phyloP scores from a whole-genome alignment of 108 stramenopile species.

The Mayamaea pseudoterrestris region DNA sequence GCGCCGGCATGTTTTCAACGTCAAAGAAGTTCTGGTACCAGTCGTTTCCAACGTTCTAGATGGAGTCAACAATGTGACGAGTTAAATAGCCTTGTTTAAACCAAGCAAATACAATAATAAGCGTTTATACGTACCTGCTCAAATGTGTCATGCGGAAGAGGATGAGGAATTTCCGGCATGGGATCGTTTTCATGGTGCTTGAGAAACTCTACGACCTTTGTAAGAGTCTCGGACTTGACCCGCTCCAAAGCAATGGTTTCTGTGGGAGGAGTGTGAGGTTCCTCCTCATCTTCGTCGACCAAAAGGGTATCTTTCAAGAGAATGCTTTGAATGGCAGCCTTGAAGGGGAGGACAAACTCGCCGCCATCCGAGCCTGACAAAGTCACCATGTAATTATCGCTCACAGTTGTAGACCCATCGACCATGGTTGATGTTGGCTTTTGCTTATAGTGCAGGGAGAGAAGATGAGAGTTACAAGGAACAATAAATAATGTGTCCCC shows the following conservation, averaged over 20 bases:
- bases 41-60: background rate
- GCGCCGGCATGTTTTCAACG: background rate
- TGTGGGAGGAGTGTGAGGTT: too few relatives aligned
- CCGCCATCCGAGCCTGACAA: background rate
- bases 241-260: too few relatives aligned
- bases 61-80: background rate
- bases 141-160: slow-evolving; percentile 51
- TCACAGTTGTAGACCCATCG: too few relatives aligned
- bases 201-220: slow-evolving; percentile 66
- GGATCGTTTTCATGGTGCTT: slow-evolving; percentile 51
- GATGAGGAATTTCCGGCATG: slow-evolving; percentile 59
- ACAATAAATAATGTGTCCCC: too few relatives aligned
- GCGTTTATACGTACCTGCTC: slow-evolving; percentile 15
- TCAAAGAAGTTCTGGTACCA: background rate
- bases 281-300: too few relatives aligned
- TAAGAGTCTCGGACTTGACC: slow-evolving; percentile 33
- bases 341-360: background rate
- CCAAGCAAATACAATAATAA: background rate
- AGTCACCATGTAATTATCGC: background rate
- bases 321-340: background rate
- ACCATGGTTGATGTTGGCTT: too few relatives aligned
- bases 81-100: background rate
- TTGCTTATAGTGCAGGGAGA: too few relatives aligned
- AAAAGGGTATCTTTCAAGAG: too few relatives aligned
- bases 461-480: too few relatives aligned